These are phyloP conservation scores for Pseudevernia furfuracea DNA, from an alignment of 495 filamentous ascomycete species.

Conservation along the genomic window DNA sequence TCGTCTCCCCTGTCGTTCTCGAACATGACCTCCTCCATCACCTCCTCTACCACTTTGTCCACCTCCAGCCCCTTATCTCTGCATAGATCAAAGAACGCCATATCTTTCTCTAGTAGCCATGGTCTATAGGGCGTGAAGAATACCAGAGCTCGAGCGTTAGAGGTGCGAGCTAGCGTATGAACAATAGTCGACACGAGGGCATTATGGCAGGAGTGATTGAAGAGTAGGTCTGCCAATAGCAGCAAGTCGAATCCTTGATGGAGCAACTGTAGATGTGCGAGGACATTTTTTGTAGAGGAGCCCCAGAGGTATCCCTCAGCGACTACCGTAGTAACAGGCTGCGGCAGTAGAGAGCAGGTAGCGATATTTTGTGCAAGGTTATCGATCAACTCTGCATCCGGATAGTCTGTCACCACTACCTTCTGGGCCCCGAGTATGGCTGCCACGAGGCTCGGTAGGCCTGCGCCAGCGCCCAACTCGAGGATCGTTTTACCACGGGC, in stretches of 20 bases:
- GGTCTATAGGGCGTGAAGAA: constrained; percentile 93
- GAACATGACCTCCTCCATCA: constrained; percentile 79
- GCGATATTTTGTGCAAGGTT: constrained; percentile 70
- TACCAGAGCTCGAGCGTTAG: constrained; percentile 61
- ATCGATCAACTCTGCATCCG: constrained; percentile 67
- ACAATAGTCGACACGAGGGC: constrained; percentile 66
- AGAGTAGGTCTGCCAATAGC: constrained; percentile 81
- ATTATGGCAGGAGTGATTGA: constrained; percentile 76
- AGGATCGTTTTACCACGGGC: constrained; percentile 59
- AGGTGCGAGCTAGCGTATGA: constrained; percentile 47
- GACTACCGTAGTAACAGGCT: constrained; percentile 22
- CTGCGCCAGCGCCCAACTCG: constrained; percentile 85
- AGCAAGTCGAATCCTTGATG: constrained; percentile 61
- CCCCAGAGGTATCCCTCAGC: constrained; percentile 79
- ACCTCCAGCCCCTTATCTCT: constrained; percentile 60
- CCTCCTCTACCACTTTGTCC: constrained; percentile 69
- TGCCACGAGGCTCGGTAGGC: constrained; percentile 72
- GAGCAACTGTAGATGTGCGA: constrained; percentile 27
- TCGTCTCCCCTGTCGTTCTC: constrained; percentile 78
- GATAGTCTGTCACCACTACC: constrained; percentile 83
- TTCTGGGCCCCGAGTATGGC: constrained; percentile 58
- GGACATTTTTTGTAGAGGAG: constrained; percentile 42
- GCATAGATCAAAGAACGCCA: constrained; percentile 75
- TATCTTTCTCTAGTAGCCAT: constrained; percentile 75
- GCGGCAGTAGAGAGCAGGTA: constrained; percentile 29